These are phyloP conservation scores for Pelargonium fulgidum DNA, from an alignment of 441 rosid genomes.

Conservation along the genomic window DNA sequence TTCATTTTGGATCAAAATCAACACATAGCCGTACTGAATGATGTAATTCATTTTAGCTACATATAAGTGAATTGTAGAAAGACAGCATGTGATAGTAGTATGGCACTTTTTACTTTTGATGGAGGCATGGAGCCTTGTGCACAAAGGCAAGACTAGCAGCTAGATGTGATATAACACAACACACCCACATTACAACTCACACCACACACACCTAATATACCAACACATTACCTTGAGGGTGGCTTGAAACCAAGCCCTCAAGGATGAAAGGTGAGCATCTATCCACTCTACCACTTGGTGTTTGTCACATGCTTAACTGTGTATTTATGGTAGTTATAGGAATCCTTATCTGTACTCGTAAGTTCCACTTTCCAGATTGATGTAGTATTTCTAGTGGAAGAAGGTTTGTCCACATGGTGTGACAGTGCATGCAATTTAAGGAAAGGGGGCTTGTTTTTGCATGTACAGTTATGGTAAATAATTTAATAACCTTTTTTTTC, in stretches of 20 bases:
- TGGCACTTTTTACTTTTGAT: not conserved
- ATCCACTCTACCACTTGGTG: too few relatives aligned
- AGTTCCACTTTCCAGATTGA: not conserved
- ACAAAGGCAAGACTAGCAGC: not conserved
- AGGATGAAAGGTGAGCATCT: too few relatives aligned
- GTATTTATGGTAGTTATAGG: not conserved
- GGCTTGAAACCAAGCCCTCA: too few relatives aligned
- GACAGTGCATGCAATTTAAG: not conserved
- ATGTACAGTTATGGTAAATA: not conserved
- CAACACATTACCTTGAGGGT: too few relatives aligned
- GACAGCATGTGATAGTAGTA: not conserved
- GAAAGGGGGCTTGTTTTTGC: not conserved
- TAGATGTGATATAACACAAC: not conserved
- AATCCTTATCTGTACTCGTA: not conserved
- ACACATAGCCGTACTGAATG: not conserved
- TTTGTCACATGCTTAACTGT: not conserved
- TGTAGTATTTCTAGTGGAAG: not conserved
- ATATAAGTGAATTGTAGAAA: not conserved
- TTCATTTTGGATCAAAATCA: constrained; percentile 2
- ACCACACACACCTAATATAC: too few relatives aligned
- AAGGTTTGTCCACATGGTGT: not conserved
- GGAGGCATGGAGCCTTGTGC: not conserved
- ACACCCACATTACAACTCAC: too few relatives aligned
- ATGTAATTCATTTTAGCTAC: not conserved
- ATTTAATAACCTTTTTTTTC: not conserved